Evolutionary conservation across 305 asterid species (phyloP), one percentile per base, ranked within the genome.

Genomic region (Fraxinus xanthoxyloides): DNA sequence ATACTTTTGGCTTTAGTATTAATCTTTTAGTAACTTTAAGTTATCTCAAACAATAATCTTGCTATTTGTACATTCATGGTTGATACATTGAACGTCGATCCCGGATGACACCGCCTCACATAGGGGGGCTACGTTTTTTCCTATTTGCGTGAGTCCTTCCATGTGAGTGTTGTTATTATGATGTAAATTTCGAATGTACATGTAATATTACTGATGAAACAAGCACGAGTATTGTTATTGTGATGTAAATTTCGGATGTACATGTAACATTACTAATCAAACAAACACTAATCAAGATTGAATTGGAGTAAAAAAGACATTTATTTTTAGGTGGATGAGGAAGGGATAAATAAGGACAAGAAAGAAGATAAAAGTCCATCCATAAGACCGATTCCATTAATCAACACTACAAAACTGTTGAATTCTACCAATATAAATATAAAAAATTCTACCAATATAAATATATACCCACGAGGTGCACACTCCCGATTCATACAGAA

Each of bases 381-480:
- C 23, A 17, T 1, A 17, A 51, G 23, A 51, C 8, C 5, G 23
- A 51, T 51, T 51, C 61, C 24, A 1, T 51, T 17, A 17, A 17
- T 51, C 19, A 48, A 48, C 21, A 48, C 3, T 51, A 17, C 24
- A 54, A n/a, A n/a, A 54, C 9, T 54, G 0, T 17, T 15, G 8
- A 31, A 30, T 67, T 31, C 75, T 3, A 69, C 40, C 75, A 3
- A 15, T 28, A 65, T 24, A 65, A 23, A 72, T 26, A 35, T 48
- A 48, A 48, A 48, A 56, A 35, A 38, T 38, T 38, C 46, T 38
- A 38, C 46, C 46, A 3, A 30, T 28, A 65, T 23, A 63, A 21
- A 72, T 24, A 34, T 48, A 48, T 35, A 75, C 56, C 34, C 86
- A 83, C 86, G 86, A 63, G 83, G 40, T 32, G 78, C 86, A 79